phyloP scores from a whole-genome alignment of 2,329 filamentous ascomycete genomes.

The Chrysoporthe austroafricana region DNA sequence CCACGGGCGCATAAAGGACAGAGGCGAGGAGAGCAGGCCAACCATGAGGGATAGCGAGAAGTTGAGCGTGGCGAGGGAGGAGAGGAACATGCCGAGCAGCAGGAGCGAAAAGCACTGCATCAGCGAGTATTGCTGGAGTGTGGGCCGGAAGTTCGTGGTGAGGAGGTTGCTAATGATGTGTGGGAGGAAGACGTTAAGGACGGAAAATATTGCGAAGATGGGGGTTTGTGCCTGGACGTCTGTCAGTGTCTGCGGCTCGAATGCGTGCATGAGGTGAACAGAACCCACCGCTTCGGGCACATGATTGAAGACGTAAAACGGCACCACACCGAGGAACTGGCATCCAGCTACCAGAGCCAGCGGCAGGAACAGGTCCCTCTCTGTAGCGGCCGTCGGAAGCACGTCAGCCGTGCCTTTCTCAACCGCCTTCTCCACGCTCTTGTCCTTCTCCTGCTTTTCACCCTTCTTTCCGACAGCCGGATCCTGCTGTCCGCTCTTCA shows the following conservation, averaged over 20 bases:
- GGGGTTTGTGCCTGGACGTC: conserved; percentile 57
- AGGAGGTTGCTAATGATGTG: conserved; percentile 60
- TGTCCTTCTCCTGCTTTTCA: conserved; percentile 38
- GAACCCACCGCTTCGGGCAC: conserved; percentile 64
- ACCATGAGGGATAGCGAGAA: conserved; percentile 89
- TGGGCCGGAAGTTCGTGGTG: conserved; percentile 55
- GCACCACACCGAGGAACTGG: conserved; percentile 78
- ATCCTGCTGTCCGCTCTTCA: conserved; percentile 71
- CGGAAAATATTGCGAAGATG: conserved; percentile 62
- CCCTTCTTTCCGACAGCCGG: conserved; percentile 26
- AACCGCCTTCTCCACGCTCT: conserved; percentile 35
- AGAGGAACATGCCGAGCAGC: conserved; percentile 87
- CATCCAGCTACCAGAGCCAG: conserved; percentile 71
- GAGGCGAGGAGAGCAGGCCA: conserved; percentile 75
- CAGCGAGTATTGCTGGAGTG: conserved; percentile 72
- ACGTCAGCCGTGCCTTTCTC: conserved; percentile 36
- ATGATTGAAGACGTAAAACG: conserved; percentile 86
- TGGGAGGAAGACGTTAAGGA: conserved; percentile 60
- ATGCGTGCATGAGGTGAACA: background rate
- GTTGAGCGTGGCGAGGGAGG: conserved; percentile 91
- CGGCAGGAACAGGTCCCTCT: conserved; percentile 73
- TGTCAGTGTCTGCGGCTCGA: conserved; percentile 9
- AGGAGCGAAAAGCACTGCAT: conserved; percentile 93
- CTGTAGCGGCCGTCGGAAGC: conserved; percentile 40
- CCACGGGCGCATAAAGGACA: conserved; percentile 71